Evolutionary conservation across 306 rosid species (phyloP), one percentile per base, ranked within the genome.

Genomic region (Cotoneaster glaucophyllus): DNA sequence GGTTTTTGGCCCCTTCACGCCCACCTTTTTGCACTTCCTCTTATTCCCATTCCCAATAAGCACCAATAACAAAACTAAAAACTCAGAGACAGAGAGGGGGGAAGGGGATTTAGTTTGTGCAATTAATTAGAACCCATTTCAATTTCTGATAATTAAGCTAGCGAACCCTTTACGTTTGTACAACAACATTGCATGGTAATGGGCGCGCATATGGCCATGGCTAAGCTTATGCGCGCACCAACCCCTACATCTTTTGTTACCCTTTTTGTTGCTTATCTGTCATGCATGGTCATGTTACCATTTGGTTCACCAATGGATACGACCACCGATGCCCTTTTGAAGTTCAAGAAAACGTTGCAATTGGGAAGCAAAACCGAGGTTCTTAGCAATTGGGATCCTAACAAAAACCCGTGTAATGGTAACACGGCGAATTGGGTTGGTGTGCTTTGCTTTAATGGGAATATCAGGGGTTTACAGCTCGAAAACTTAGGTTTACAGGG

Each of bases 191-290:
- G 28, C 44, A 67, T 61, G 89, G 79, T 74, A 73, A 88, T 85
- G 97, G 97, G 96, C 86, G 97, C 90, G 97, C 96, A 89, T 96
- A 79, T 72, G 78, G 82, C 80, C 96, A 79, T 70, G 78, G 77
- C 79, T 69, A 76, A 39, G 84, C 87, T 68, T 79, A 87, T 81
- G 96, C 96, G 98, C 97, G 97, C 92, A 86, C 97, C 88, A 73
- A 53, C 32, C 71, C 81, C 74, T 31, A 44, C 26, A 29, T n/a
- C 45, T 15, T 19, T 67, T 25, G 8, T 66, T 28, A 6, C n/a
- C 64, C 6, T 62, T 32, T 19, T 78, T 41, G 66, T 84, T 29
- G 11, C 70, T n/a, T 28, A 81, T 37, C 12, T 79, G 29, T 88
- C 85, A 37, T 79, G 78, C 19, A 25, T 53, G 66, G 25, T 12